These are phyloP conservation scores for Maudiozyma serrabonitensis DNA, from an alignment of 805 yeast genomes.

Conservation along the genomic window DNA sequence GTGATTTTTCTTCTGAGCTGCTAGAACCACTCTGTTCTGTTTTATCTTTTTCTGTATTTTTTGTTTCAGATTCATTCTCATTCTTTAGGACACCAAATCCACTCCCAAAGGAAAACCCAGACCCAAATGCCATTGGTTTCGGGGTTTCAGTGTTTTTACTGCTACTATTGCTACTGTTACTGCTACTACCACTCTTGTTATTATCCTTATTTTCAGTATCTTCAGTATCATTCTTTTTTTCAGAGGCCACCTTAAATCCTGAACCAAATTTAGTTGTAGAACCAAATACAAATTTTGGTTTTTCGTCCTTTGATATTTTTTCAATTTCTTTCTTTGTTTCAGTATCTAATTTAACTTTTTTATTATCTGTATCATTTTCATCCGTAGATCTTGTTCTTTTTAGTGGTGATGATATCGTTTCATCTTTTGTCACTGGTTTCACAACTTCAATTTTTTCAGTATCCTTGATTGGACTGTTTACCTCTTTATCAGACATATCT, in stretches of 20 bases:
- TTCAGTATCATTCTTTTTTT: constrained; percentile 6
- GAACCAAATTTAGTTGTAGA: constrained; percentile 41
- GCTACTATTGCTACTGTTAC: neutral
- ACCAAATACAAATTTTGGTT: constrained; percentile 49
- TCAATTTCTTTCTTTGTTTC: neutral
- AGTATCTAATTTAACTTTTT: neutral
- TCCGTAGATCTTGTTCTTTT: constrained; percentile 14
- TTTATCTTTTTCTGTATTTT: neutral
- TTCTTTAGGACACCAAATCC: constrained; percentile 21
- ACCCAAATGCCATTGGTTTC: constrained; percentile 34
- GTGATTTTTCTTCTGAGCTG: constrained; percentile 3
- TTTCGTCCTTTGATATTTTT: constrained; percentile 4
- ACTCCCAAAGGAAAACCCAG: constrained; percentile 36
- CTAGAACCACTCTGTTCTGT: constrained; percentile 1
- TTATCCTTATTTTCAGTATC: neutral
- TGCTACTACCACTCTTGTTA: neutral
- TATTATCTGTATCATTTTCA: neutral
- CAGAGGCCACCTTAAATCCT: constrained; percentile 23
- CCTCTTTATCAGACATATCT: neutral
- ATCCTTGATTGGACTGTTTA: neutral
- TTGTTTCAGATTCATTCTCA: constrained; percentile 8
- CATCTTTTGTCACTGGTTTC: neutral
- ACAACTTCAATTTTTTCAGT: neutral
- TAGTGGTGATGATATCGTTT: neutral
- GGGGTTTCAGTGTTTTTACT: neutral